Conservation (phyloP, 164 flowering plant species). For the Magnolia changhungtana region DNA sequence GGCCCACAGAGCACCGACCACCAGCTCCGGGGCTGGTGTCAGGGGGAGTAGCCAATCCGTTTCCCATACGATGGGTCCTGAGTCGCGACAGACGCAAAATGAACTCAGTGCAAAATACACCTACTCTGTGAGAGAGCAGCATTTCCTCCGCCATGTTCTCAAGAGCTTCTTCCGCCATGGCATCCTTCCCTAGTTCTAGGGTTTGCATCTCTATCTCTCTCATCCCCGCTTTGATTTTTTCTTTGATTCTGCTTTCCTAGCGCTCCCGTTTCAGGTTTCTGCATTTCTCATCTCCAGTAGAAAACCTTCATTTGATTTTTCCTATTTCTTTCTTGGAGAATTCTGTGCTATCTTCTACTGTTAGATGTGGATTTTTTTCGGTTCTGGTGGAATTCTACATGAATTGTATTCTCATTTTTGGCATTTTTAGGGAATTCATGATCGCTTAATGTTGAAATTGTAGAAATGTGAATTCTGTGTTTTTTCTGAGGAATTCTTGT, state of each 20-base stretch:
- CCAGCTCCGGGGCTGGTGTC: too few relatives aligned
- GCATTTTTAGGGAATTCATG: too few relatives aligned
- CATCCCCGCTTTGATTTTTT: background rate
- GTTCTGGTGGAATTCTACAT: background rate
- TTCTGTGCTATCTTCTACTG: background rate
- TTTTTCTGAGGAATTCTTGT: too few relatives aligned
- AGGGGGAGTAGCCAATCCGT: too few relatives aligned
- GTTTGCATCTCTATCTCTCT: background rate
- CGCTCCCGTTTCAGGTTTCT: background rate
- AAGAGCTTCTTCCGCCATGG: slow-evolving; percentile 1
- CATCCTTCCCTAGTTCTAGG: slow-evolving; percentile 9
- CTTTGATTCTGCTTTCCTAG: background rate
- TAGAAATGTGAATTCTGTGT: background rate
- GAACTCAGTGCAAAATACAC: too few relatives aligned
- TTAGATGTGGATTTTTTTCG: background rate
- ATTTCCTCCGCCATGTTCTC: background rate
- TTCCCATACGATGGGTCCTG: too few relatives aligned
- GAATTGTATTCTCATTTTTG: background rate
- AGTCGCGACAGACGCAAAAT: too few relatives aligned
- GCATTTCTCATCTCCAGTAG: background rate
- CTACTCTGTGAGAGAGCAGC: background rate
- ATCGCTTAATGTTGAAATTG: background rate
- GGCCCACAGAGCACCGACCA: too few relatives aligned
- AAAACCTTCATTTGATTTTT: background rate
- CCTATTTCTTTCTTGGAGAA: background rate